phyloP scores from a whole-genome alignment of 1,284 basidiomycete species.

The Apiotrichum siamense region DNA sequence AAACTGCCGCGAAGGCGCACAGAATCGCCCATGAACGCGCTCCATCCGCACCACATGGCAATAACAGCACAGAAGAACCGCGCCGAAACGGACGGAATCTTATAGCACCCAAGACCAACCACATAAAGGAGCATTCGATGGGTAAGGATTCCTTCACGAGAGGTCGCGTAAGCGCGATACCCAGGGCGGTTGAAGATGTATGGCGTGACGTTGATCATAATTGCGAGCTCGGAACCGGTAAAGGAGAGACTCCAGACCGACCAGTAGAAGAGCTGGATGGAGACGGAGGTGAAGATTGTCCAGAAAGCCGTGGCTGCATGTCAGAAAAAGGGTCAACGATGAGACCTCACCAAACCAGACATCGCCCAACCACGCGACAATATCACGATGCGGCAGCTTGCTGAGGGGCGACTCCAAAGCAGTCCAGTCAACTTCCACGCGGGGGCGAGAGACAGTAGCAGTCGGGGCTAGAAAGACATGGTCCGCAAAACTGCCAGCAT shows the following conservation, averaged over 20 bases:
- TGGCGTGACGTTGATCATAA: conserved; percentile 64
- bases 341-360: conserved; percentile 37
- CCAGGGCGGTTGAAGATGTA: conserved; percentile 54
- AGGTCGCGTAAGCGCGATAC: conserved; percentile 51
- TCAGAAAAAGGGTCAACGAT: background rate
- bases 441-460: background rate
- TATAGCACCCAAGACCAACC: conserved; percentile 59
- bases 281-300: conserved; percentile 77
- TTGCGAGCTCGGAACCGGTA: conserved; percentile 65
- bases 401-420: conserved; percentile 1
- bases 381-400: conserved; percentile 6
- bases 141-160: conserved; percentile 52
- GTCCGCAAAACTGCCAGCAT: background rate
- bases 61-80: conserved; percentile 58
- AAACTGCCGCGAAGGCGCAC: conserved; percentile 51
- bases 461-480: conserved; percentile 10
- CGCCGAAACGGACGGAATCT: conserved; percentile 54
- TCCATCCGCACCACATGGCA: conserved; percentile 54
- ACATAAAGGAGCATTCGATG: conserved; percentile 54
- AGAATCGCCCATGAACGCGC: conserved; percentile 58
- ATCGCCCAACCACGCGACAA: conserved; percentile 36
- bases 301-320: conserved; percentile 74
- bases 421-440: conserved; percentile 21
- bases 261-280: conserved; percentile 84
- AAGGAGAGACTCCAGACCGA: conserved; percentile 73